phyloP scores from a whole-genome alignment of 305 asterid species.

The Plantago coronopus region DNA sequence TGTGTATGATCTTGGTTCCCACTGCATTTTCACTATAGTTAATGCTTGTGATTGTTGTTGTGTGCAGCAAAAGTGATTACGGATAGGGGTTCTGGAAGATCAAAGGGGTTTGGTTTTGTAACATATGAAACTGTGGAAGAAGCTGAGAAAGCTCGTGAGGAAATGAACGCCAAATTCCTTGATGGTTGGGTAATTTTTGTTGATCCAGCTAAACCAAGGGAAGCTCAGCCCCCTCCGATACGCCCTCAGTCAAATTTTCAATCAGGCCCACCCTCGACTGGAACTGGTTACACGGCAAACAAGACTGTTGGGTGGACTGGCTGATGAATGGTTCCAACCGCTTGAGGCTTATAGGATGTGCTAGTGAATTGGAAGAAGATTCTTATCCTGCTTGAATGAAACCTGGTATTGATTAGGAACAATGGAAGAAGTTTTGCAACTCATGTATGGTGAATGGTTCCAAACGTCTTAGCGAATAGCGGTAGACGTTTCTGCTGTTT shows the following conservation, averaged over 20 bases:
- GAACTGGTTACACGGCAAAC: constrained; percentile 57
- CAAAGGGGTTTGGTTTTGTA: constrained; percentile 90
- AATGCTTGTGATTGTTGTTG: constrained; percentile 1
- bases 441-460: no score
- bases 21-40: background rate
- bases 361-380: background rate
- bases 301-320: constrained; percentile 88
- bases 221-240: constrained; percentile 48
- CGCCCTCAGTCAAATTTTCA: constrained; percentile 38
- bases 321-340: constrained; percentile 2
- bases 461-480: no score
- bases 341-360: background rate
- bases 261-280: constrained; percentile 26
- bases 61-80: constrained; percentile 70
- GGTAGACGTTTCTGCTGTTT: no score
- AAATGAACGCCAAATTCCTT: constrained; percentile 73
- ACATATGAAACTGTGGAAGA: constrained; percentile 69
- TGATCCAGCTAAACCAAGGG: constrained; percentile 86
- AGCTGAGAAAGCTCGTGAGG: constrained; percentile 88
- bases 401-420: background rate
- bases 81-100: constrained; percentile 73
- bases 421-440: no score
- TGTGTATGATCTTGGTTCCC: background rate
- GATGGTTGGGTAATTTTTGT: constrained; percentile 97
- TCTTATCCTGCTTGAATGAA: constrained; percentile 5